Conservation (phyloP, 306 rosid species). For the Vachellia collinsii region DNA sequence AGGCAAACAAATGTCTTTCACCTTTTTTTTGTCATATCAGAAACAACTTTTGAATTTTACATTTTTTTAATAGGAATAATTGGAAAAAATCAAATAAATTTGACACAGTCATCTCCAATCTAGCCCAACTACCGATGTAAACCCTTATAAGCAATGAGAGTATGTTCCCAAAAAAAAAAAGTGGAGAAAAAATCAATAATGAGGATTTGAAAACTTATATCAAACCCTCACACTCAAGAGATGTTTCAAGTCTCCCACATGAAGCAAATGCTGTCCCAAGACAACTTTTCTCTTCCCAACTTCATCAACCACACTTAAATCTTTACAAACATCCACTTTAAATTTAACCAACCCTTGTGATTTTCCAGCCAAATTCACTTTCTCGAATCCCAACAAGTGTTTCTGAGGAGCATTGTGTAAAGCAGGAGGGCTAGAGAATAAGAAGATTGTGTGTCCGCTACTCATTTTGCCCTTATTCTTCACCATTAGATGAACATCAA, state of each 20-base stretch:
- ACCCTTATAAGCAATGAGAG: conserved; percentile 17
- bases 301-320: conserved; percentile 87
- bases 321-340: conserved; percentile 84
- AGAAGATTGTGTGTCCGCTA: conserved; percentile 65
- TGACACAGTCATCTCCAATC: conserved; percentile 34
- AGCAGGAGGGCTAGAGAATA: conserved; percentile 75
- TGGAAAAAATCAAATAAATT: conserved; percentile 25
- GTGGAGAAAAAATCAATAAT: background rate
- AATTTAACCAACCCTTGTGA: conserved; percentile 62
- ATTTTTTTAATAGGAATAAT: background rate
- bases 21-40: background rate
- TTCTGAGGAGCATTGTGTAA: conserved; percentile 83
- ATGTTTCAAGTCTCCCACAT: conserved; percentile 80
- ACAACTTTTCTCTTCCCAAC: conserved; percentile 77
- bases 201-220: conserved; percentile 49
- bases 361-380: conserved; percentile 53
- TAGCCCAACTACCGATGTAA: conserved; percentile 27
- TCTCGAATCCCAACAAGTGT: conserved; percentile 78
- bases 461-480: conserved; percentile 66
- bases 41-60: background rate
- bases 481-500: conserved; percentile 69
- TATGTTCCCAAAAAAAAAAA: background rate
- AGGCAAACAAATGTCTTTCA: background rate
- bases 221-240: conserved; percentile 70
- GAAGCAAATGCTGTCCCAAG: conserved; percentile 77